Evolutionary conservation across 371 early-diverging fungal genomes (phyloP), one percentile per base, ranked within the genome.

Genomic region (Mucor velutinosus): DNA sequence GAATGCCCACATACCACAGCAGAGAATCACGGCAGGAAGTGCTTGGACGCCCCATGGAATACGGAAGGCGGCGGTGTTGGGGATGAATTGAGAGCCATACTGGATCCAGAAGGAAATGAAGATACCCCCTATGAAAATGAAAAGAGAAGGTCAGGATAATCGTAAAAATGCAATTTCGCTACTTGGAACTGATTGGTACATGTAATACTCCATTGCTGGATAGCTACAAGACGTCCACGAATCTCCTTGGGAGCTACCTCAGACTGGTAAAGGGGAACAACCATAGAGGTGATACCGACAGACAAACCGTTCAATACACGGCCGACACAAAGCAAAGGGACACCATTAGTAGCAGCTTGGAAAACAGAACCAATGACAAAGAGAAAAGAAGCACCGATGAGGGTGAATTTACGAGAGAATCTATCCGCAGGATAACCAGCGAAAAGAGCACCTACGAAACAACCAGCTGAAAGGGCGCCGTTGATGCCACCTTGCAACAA

Each of bases 151-250:
- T 45, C 19, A 45, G 45, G 7, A 19, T 45, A 19, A 15, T n/a
- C n/a, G 19, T n/a, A 39, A 15, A 7, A 2, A 7, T 2, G n/a
- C n/a, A n/a, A 19, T 2, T 2, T n/a, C 1, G 19, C 17, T 6
- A 1, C n/a, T 19, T 45, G n/a, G 17, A 19, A 17, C 11, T n/a
- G 17, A n/a, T 7, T 8, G 3, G 3, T 49, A 77, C 80, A 78
- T 25, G 92, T 88, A 65, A 95, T 89, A 78, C 90, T 86, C 78
- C 91, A 89, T 75, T 94, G 94, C 73, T 95, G 91, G 37, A 93
- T 81, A 57, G 92, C 74, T 12, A 84, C 78, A 23, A 84, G 65
- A 51, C 84, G 76, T 39, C 84, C 84, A 71, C 84, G 80, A 53
- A 84, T 81, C 47, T 88, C 82, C 23, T 92, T 82, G 25, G 97